Evolutionary conservation across 352 stramenopile genomes (phyloP).

Genomic region (Globisporangium splendens): DNA sequence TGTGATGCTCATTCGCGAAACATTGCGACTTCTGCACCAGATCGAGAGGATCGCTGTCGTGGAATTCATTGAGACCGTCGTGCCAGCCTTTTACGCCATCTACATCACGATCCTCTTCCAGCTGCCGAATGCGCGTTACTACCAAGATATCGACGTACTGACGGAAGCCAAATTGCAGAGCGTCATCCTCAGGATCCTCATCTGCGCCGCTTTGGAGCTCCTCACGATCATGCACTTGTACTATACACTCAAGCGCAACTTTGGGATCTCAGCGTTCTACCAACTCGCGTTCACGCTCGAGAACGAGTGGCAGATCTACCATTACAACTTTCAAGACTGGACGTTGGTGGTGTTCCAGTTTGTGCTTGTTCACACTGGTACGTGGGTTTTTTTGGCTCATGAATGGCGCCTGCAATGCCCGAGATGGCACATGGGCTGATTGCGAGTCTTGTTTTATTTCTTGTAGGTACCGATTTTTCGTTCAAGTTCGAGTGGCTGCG

Average conservation of each 20-base stretch:
- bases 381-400: no score
- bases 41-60: not conserved
- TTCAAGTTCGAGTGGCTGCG: no score
- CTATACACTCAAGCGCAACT: not conserved
- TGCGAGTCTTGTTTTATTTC: no score
- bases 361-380: not conserved
- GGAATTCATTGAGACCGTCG: constrained; percentile 2
- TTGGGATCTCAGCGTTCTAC: not conserved
- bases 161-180: not conserved
- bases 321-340: not conserved
- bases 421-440: no score
- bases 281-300: not conserved
- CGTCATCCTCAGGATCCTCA: not conserved
- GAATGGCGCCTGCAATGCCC: no score
- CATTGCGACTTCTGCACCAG: no score
- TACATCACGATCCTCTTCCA: constrained; percentile 3
- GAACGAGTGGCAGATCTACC: not conserved
- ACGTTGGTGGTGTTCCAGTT: not conserved
- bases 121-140: constrained; percentile 4
- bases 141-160: not conserved
- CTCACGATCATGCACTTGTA: no score
- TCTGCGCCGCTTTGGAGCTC: constrained; percentile 3
- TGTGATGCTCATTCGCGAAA: no score
- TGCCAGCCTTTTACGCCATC: not conserved
- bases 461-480: constrained; percentile 5